phyloP scores from a whole-genome alignment of 2,329 filamentous ascomycete species.

The Colletotrichum godetiae region DNA sequence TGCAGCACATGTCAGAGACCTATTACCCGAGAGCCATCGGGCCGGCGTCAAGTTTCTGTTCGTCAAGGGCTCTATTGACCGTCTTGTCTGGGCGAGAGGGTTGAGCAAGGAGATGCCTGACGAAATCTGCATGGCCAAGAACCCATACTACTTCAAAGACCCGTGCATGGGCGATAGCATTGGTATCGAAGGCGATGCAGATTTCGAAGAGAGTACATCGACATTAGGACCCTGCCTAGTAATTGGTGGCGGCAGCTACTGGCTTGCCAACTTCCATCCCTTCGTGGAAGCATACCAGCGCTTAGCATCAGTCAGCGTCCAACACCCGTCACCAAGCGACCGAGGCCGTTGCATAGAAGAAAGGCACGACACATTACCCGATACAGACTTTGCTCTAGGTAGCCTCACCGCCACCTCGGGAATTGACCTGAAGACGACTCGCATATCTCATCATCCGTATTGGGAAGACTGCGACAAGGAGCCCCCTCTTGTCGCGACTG shows the following conservation, averaged over 20 bases:
- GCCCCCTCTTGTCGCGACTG: slow-evolving; percentile 54
- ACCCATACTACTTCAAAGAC: slow-evolving; percentile 55
- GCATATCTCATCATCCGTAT: slow-evolving; percentile 56
- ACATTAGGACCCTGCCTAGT: slow-evolving; percentile 55
- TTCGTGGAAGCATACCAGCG: slow-evolving; percentile 51
- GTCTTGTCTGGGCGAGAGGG: slow-evolving; percentile 54
- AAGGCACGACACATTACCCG: slow-evolving; percentile 50
- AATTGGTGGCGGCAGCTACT: slow-evolving; percentile 51
- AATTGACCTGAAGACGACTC: slow-evolving; percentile 53
- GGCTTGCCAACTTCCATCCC: slow-evolving; percentile 58
- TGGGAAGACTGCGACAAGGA: slow-evolving; percentile 56
- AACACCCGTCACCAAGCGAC: slow-evolving; percentile 56
- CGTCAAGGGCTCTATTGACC: slow-evolving; percentile 49
- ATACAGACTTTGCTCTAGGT: slow-evolving; percentile 47
- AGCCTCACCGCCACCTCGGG: slow-evolving; percentile 53
- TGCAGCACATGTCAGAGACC: slow-evolving; percentile 52
- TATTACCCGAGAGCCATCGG: slow-evolving; percentile 49
- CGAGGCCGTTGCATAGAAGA: slow-evolving; percentile 48
- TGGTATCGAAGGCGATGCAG: slow-evolving; percentile 45
- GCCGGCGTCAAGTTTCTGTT: slow-evolving; percentile 50
- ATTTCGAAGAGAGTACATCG: slow-evolving; percentile 49
- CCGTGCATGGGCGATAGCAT: slow-evolving; percentile 60
- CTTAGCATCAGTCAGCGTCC: slow-evolving; percentile 43
- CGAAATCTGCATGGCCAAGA: slow-evolving; percentile 53
- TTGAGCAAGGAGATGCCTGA: slow-evolving; percentile 50